phyloP scores from a whole-genome alignment of 768 basidiomycete genomes.

The Russula dissimulans region DNA sequence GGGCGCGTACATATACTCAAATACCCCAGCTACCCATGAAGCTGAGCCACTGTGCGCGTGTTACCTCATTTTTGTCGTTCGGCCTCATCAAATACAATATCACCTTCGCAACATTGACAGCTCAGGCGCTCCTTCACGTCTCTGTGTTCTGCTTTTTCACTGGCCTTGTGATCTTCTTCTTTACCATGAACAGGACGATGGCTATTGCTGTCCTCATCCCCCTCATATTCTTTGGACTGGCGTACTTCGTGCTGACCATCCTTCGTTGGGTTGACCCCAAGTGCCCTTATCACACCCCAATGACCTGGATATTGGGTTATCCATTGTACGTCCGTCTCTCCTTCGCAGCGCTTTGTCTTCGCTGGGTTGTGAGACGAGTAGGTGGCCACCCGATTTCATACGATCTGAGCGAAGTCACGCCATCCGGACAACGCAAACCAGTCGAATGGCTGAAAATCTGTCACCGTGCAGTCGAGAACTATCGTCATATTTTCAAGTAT shows the following conservation, averaged over 20 bases:
- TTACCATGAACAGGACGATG: not conserved
- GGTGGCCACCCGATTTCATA: not conserved
- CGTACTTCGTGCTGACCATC: constrained; percentile 3
- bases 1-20: constrained; percentile 9
- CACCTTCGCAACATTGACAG: not conserved
- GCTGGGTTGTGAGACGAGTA: not conserved
- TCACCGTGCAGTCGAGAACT: not conserved
- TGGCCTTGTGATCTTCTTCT: constrained; percentile 9
- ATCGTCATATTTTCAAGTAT: not conserved
- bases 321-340: not conserved
- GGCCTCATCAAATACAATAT: constrained; percentile 1
- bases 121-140: constrained; percentile 9
- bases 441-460: not conserved
- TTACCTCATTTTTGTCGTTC: constrained; percentile 9
- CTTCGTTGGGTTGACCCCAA: not conserved
- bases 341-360: not conserved
- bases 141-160: constrained; percentile 12
- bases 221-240: not conserved
- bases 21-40: not conserved
- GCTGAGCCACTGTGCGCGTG: constrained; percentile 1
- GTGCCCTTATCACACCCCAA: not conserved
- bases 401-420: not conserved
- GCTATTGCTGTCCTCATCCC: constrained; percentile 1
- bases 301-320: not conserved
- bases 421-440: not conserved